Conservation (phyloP, 192 early-diverging fungal species). For the Rhizophlyctis rosea region DNA sequence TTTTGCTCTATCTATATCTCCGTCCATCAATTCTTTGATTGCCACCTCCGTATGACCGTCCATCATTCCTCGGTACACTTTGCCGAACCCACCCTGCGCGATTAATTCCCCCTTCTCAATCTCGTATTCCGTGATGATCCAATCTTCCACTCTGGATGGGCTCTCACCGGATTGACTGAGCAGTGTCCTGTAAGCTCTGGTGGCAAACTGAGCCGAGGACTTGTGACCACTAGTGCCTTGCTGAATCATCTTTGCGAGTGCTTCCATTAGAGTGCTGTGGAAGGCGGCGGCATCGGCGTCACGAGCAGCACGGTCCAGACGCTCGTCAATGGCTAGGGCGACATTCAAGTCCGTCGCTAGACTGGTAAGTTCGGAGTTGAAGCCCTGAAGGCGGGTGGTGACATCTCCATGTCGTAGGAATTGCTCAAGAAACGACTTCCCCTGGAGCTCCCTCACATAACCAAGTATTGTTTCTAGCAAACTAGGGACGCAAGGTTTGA, state of each 20-base stretch:
- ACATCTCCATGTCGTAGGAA: slow-evolving; percentile 7
- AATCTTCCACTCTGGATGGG: neutral
- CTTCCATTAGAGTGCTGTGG: neutral
- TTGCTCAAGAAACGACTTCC: slow-evolving; percentile 8
- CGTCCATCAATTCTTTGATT: slow-evolving; percentile 14
- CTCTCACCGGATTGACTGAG: slow-evolving; percentile 1
- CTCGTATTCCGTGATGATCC: slow-evolving; percentile 19
- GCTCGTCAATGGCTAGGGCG: slow-evolving; percentile 8
- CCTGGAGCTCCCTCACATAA: slow-evolving; percentile 3
- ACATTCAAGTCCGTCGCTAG: neutral
- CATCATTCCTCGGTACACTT: slow-evolving; percentile 19
- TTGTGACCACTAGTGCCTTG: neutral
- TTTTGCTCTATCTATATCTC: neutral
- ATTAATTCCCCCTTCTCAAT: slow-evolving; percentile 22
- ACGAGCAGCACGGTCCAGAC: neutral
- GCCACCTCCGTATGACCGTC: slow-evolving; percentile 19
- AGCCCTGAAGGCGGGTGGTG: slow-evolving; percentile 1
- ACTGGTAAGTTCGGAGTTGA: neutral
- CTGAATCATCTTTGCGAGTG: slow-evolving; percentile 4
- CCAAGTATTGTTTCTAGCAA: slow-evolving; percentile 12
- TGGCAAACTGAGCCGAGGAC: slow-evolving; percentile 7
- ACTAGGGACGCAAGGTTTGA: slow-evolving; percentile 1
- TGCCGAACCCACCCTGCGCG: slow-evolving; percentile 24
- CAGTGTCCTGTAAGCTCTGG: slow-evolving; percentile 9
- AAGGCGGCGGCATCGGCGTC: neutral